Conservation (phyloP, 768 basidiomycete genomes). For the Russula foetens region DNA sequence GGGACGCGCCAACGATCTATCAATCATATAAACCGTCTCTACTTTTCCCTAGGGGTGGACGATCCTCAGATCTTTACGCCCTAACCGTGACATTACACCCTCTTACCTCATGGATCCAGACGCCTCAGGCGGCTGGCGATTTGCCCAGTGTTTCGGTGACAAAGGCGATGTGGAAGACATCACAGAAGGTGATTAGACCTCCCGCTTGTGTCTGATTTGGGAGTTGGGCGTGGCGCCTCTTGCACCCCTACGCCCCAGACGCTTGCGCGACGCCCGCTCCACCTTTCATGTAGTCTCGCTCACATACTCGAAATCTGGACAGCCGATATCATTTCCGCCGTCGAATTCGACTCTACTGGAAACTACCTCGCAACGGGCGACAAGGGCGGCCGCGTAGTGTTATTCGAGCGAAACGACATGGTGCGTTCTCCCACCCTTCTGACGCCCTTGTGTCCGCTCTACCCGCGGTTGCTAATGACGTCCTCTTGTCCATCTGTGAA, state of each 20-base stretch:
- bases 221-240: background rate
- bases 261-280: background rate
- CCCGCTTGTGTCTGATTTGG: constrained; percentile 11
- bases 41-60: background rate
- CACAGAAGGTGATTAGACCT: constrained; percentile 72
- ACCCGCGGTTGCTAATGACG: constrained; percentile 2
- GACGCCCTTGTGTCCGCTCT: background rate
- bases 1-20: constrained; percentile 4
- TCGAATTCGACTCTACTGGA: constrained; percentile 99
- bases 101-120: constrained; percentile 67
- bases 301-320: constrained; percentile 7
- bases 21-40: background rate
- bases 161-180: constrained; percentile 99
- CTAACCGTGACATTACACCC: constrained; percentile 19
- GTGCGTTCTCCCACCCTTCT: constrained; percentile 37
- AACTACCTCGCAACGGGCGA: constrained; percentile 99
- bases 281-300: constrained; percentile 8
- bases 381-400: constrained; percentile 97
- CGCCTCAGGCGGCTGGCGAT: constrained; percentile 87
- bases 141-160: constrained; percentile 99
- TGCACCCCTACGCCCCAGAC: constrained; percentile 7
- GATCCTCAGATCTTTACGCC: constrained; percentile 22
- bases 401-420: constrained; percentile 97
- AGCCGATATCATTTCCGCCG: constrained; percentile 99
- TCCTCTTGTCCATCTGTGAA: constrained; percentile 18